Percentiles rank a stretch among this genome's conserved stretches.
Evolutionary conservation across 148 eudicot genomes (phyloP).

Genomic region (Rhododendron molle): DNA sequence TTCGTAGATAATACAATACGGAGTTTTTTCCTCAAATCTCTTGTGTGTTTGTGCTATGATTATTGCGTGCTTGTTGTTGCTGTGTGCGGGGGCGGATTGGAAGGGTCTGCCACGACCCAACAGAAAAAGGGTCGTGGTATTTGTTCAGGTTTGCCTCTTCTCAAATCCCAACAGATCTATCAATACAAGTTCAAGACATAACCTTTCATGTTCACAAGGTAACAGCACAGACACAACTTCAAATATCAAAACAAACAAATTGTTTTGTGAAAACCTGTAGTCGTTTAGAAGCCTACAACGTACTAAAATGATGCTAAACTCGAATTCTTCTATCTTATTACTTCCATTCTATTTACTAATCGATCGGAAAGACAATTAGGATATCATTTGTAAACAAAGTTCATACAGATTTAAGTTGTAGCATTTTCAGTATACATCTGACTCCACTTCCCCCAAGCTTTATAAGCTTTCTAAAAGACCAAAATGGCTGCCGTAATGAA

Average conservation of each 20-base stretch:
- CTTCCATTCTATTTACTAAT: too few species aligned
- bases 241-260: background rate
- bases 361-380: too few species aligned
- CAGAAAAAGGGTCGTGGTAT: too few species aligned
- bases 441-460: background rate
- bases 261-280: background rate
- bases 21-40: too few species aligned
- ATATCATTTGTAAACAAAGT: background rate
- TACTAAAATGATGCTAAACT: background rate
- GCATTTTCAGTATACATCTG: background rate
- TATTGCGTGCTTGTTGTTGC: too few species aligned
- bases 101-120: too few species aligned
- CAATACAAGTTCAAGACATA: constrained; percentile 51
- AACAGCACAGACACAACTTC: background rate
- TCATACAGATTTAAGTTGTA: background rate
- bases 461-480: background rate
- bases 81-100: too few species aligned
- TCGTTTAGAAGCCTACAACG: background rate
- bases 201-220: constrained; percentile 72
- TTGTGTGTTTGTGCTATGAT: too few species aligned
- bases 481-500: background rate
- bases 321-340: too few species aligned
- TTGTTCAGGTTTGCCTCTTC: too few species aligned
- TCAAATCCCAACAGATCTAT: too few species aligned
- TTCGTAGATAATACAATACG: too few species aligned